Conservation (phyloP, 1,139 yeast genomes). For the Candida sp. region DNA sequence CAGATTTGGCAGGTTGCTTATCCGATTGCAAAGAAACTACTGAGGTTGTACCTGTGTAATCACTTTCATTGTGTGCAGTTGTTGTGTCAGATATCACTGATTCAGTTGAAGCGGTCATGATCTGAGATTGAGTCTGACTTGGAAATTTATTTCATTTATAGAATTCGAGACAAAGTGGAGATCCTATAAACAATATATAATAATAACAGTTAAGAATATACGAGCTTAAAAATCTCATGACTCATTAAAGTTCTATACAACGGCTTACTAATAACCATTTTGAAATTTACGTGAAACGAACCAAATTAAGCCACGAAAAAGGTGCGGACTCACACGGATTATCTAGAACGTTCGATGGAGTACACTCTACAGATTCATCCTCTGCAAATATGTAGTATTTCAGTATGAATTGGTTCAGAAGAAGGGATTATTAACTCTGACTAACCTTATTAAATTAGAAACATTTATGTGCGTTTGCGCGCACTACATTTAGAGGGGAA, state of each 20-base stretch:
- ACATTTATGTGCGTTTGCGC: no score
- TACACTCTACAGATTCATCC: no score
- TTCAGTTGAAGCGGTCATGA: not conserved
- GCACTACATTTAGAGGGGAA: no score
- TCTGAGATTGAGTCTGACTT: not conserved
- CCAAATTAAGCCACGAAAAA: no score
- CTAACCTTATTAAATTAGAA: no score
- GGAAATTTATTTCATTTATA: not conserved
- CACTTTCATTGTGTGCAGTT: not conserved
- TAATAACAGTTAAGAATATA: not conserved
- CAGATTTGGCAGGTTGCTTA: not conserved
- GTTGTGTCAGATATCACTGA: not conserved
- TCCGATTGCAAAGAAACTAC: not conserved
- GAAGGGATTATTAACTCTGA: no score
- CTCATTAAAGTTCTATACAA: not conserved
- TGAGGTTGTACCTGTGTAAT: not conserved
- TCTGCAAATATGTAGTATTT: no score
- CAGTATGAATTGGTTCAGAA: no score
- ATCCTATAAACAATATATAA: not conserved
- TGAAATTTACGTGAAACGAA: no score
- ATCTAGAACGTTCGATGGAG: no score
- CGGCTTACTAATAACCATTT: not conserved
- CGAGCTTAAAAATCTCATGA: not conserved
- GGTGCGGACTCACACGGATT: no score
- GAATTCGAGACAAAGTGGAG: not conserved